phyloP scores from a whole-genome alignment of 805 yeast species.

The Isabelozyma pseudorhagii region DNA sequence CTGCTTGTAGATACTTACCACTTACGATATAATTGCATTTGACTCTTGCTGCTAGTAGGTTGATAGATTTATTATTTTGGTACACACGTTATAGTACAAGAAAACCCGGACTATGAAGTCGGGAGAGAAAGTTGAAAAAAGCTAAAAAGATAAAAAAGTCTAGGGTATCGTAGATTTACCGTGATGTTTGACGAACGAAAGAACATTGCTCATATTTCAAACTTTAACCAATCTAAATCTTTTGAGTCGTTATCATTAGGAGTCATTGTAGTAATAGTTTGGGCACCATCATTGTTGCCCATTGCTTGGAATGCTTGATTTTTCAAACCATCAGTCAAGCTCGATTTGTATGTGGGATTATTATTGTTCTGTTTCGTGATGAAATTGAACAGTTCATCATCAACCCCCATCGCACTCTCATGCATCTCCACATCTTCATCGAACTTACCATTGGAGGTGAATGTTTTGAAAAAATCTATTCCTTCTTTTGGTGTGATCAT shows the following conservation, averaged over 20 bases:
- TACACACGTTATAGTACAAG: background rate
- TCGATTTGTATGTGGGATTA: conserved; percentile 1
- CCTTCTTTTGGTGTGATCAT: background rate
- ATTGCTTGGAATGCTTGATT: conserved; percentile 1
- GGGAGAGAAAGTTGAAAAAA: background rate
- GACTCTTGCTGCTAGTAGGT: background rate
- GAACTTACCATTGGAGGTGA: conserved; percentile 1
- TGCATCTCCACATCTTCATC: conserved; percentile 3
- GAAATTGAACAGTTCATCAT: background rate
- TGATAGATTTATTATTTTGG: background rate
- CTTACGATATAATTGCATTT: too few species aligned
- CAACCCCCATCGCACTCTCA: background rate
- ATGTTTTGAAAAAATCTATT: conserved; percentile 6
- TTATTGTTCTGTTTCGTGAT: conserved; percentile 1
- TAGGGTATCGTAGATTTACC: background rate
- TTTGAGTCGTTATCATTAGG: conserved; percentile 11
- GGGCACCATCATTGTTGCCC: background rate
- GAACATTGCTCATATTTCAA: conserved; percentile 15
- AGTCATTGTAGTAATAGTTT: conserved; percentile 1
- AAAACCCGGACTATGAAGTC: background rate
- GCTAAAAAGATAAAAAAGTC: background rate
- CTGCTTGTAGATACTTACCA: too few species aligned
- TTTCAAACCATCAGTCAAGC: conserved; percentile 11
- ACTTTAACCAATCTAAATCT: conserved; percentile 32
- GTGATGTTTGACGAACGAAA: too few species aligned